These are phyloP conservation scores for Myxozyma melibiosi DNA, from an alignment of 805 yeast genomes.

Conservation along the genomic window DNA sequence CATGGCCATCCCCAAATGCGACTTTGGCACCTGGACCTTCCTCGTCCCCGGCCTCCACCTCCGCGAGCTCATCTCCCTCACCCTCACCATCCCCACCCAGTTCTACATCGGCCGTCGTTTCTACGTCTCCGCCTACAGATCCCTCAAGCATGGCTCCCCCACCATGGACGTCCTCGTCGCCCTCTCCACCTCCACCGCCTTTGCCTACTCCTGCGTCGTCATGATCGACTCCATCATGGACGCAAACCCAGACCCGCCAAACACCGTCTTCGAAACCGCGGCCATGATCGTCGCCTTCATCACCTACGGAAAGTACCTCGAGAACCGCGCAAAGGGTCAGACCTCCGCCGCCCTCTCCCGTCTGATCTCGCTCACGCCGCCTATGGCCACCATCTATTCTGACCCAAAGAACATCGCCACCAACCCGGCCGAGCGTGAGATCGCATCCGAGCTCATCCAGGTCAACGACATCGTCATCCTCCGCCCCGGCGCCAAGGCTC, in stretches of 20 bases:
- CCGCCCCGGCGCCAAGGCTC: slow-evolving; percentile 83
- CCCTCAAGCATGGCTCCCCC: slow-evolving; percentile 67
- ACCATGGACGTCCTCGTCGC: slow-evolving; percentile 93
- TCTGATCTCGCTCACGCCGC: slow-evolving; percentile 77
- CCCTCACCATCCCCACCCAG: slow-evolving; percentile 62
- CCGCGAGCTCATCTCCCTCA: slow-evolving; percentile 62
- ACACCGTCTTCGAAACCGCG: slow-evolving; percentile 76
- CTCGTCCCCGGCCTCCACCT: slow-evolving; percentile 64
- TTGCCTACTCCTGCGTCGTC: slow-evolving; percentile 67
- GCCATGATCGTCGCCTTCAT: slow-evolving; percentile 84
- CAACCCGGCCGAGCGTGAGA: slow-evolving; percentile 47
- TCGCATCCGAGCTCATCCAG: slow-evolving; percentile 80
- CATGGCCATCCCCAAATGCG: slow-evolving; percentile 32
- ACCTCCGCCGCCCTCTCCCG: slow-evolving; percentile 87
- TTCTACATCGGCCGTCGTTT: slow-evolving; percentile 69
- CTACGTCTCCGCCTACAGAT: slow-evolving; percentile 62
- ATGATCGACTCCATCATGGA: slow-evolving; percentile 48
- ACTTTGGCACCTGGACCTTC: slow-evolving; percentile 39
- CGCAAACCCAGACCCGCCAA: slow-evolving; percentile 52
- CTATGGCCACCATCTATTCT: slow-evolving; percentile 65
- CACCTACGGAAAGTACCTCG: slow-evolving; percentile 87
- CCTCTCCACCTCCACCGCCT: slow-evolving; percentile 79
- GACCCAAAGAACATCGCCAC: slow-evolving; percentile 28
- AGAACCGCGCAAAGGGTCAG: slow-evolving; percentile 88
- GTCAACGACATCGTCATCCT: slow-evolving; percentile 73